Conservation (phyloP, 2,329 filamentous ascomycete genomes). For the Polytolypa hystricis region DNA sequence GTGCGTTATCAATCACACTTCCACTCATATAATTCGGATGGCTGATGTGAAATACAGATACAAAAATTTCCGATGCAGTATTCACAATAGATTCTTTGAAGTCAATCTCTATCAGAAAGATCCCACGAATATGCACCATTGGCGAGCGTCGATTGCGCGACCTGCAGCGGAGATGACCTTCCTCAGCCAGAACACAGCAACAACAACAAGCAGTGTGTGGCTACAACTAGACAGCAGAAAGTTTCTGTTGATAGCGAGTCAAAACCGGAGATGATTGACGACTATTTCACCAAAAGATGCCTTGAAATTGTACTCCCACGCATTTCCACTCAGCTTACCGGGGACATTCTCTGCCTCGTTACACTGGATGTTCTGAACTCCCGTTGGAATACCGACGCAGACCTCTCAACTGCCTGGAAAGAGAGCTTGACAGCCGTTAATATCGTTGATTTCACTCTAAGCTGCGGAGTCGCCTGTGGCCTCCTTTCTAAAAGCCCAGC, state of each 20-base stretch:
- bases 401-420: neutral
- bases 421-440: neutral
- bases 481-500: neutral
- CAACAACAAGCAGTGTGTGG: neutral
- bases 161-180: constrained; percentile 31
- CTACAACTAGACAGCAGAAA: neutral
- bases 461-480: neutral
- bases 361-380: neutral
- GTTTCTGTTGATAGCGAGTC: neutral
- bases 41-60: constrained; percentile 23
- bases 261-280: neutral
- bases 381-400: neutral
- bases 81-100: constrained; percentile 40
- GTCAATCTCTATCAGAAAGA: constrained; percentile 41
- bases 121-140: constrained; percentile 36
- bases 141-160: constrained; percentile 34
- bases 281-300: neutral
- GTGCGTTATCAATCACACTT: constrained; percentile 22
- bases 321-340: neutral
- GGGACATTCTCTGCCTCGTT: neutral
- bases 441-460: neutral
- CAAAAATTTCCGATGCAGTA: constrained; percentile 37
- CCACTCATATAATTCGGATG: neutral
- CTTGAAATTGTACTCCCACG: neutral
- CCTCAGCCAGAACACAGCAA: too few species aligned